A percentile compares a stretch with the other conserved stretches of the same genome.
Evolutionary conservation across 768 basidiomycete species (phyloP).

Genomic region (Hypsizygus marmoreus): DNA sequence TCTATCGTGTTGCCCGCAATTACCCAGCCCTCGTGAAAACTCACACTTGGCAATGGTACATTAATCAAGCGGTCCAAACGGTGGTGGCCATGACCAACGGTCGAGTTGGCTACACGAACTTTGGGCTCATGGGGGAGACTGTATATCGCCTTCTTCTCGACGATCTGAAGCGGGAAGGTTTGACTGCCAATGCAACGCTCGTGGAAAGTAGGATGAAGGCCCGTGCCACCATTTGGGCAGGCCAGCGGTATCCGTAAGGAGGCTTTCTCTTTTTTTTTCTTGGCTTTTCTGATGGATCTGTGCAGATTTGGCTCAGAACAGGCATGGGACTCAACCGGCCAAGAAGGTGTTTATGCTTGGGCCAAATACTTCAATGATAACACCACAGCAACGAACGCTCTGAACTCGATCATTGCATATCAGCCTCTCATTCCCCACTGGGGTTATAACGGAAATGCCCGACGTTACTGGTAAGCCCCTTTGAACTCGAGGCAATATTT

Average conservation of each 20-base stretch:
- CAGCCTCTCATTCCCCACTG: conserved; percentile 60
- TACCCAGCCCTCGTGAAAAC: conserved; percentile 49
- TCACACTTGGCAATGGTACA: conserved; percentile 58
- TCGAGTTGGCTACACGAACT: conserved; percentile 43
- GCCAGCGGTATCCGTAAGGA: conserved; percentile 52
- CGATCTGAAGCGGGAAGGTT: conserved; percentile 54
- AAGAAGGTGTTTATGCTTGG: conserved; percentile 60
- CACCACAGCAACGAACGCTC: conserved; percentile 48
- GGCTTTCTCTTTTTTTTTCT: background rate
- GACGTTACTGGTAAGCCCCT: conserved; percentile 56
- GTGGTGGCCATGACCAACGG: conserved; percentile 47
- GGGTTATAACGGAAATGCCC: conserved; percentile 62
- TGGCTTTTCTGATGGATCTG: background rate
- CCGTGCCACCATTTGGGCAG: conserved; percentile 46
- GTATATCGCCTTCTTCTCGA: conserved; percentile 47
- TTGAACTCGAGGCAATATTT: background rate
- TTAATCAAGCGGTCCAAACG: conserved; percentile 55
- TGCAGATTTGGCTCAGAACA: conserved; percentile 58
- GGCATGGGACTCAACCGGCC: conserved; percentile 60
- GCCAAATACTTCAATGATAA: conserved; percentile 54
- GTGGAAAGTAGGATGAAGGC: conserved; percentile 49
- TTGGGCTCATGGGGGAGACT: conserved; percentile 61
- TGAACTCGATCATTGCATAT: conserved; percentile 59
- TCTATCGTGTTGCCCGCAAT: conserved; percentile 60
- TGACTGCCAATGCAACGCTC: conserved; percentile 47